Evolutionary conservation across 2,329 filamentous ascomycete species (phyloP).

Genomic region (Fusarium sp.): DNA sequence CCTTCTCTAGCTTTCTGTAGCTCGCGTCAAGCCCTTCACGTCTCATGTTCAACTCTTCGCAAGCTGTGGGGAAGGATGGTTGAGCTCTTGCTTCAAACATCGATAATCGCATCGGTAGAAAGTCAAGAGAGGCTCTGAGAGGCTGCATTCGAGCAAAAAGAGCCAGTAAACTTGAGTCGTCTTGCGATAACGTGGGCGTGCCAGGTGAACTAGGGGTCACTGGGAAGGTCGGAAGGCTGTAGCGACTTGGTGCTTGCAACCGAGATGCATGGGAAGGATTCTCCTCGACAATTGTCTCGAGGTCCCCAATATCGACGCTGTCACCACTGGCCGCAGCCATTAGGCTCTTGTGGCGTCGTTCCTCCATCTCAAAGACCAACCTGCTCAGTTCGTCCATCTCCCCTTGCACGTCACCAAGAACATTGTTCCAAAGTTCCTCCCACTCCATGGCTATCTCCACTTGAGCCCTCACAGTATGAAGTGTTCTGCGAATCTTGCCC

Average conservation of each 20-base stretch:
- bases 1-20: conserved; percentile 88
- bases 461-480: conserved; percentile 86
- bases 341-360: conserved; percentile 85
- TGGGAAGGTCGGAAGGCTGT: conserved; percentile 75
- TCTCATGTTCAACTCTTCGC: conserved; percentile 85
- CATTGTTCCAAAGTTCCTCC: conserved; percentile 96
- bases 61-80: conserved; percentile 86
- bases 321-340: conserved; percentile 72
- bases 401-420: conserved; percentile 90
- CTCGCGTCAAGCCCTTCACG: conserved; percentile 80
- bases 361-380: conserved; percentile 97
- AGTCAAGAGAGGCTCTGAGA: conserved; percentile 90
- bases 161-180: conserved; percentile 88
- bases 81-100: conserved; percentile 86
- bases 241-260: conserved; percentile 70
- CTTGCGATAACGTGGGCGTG: conserved; percentile 71
- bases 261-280: conserved; percentile 70
- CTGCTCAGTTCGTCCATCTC: conserved; percentile 84
- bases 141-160: conserved; percentile 97
- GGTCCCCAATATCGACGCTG: conserved; percentile 82
- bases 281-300: conserved; percentile 94
- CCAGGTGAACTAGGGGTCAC: conserved; percentile 70
- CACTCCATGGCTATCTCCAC: conserved; percentile 99
- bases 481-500: conserved; percentile 80
- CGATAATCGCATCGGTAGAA: conserved; percentile 92